A percentile compares a stretch with the other conserved stretches of the same genome.
These are phyloP conservation scores for Globisporangium sylvaticum DNA, from an alignment of 352 stramenopile species.

Conservation along the genomic window DNA sequence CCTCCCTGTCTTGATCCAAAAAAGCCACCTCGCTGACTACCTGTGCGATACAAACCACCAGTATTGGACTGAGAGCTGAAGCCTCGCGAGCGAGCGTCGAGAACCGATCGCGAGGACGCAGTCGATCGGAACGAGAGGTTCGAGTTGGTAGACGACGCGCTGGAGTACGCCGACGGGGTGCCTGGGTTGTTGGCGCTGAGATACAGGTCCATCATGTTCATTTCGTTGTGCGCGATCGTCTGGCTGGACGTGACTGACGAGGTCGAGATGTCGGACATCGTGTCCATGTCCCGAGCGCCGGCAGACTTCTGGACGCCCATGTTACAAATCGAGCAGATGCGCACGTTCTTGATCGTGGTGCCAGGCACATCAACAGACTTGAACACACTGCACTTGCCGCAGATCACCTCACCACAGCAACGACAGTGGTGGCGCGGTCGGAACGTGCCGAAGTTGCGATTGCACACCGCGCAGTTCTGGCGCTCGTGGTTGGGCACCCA, in stretches of 20 bases:
- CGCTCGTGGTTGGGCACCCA: constrained; percentile 80
- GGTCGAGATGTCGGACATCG: constrained; percentile 73
- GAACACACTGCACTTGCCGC: constrained; percentile 83
- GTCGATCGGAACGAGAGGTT: constrained; percentile 80
- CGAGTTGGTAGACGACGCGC: constrained; percentile 56
- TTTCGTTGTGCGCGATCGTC: constrained; percentile 80
- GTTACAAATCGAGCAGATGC: constrained; percentile 82
- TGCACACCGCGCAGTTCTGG: constrained; percentile 71
- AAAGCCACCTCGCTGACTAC: constrained; percentile 13
- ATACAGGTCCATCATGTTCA: constrained; percentile 84
- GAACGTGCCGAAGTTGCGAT: constrained; percentile 68
- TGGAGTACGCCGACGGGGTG: constrained; percentile 75
- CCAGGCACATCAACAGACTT: constrained; percentile 77
- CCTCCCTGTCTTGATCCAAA: constrained; percentile 5
- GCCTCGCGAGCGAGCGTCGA: constrained; percentile 30
- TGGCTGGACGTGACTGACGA: constrained; percentile 76
- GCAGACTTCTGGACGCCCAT: constrained; percentile 75
- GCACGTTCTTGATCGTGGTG: constrained; percentile 78
- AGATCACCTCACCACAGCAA: constrained; percentile 87
- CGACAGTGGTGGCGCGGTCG: constrained; percentile 82
- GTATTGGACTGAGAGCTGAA: constrained; percentile 11
- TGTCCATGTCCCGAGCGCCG: constrained; percentile 28
- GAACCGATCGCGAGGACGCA: constrained; percentile 54
- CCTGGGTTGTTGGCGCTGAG: constrained; percentile 51
- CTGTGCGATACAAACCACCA: constrained; percentile 5